phyloP scores from a whole-genome alignment of 2,329 filamentous ascomycete species.

The Lachnellula willkommii region DNA sequence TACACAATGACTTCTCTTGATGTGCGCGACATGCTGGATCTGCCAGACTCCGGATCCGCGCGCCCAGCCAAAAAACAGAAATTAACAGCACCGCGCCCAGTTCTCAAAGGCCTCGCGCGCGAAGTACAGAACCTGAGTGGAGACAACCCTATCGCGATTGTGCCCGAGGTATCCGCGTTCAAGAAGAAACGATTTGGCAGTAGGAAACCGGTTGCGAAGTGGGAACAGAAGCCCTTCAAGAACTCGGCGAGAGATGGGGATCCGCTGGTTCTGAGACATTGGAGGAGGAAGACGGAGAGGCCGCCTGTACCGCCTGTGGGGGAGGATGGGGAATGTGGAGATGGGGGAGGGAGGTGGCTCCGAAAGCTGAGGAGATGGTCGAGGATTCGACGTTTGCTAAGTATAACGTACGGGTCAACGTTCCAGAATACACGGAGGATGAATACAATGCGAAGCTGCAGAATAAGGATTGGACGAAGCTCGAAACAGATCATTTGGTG shows the following conservation, averaged over 20 bases:
- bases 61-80: conserved; percentile 72
- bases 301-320: conserved; percentile 35
- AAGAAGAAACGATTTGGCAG: conserved; percentile 53
- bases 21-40: conserved; percentile 81
- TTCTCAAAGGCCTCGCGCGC: conserved; percentile 58
- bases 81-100: conserved; percentile 52
- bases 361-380: conserved; percentile 32
- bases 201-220: conserved; percentile 52
- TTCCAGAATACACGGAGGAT: conserved; percentile 79
- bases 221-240: conserved; percentile 65
- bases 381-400: conserved; percentile 71
- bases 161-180: conserved; percentile 54
- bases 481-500: conserved; percentile 91
- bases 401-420: conserved; percentile 75
- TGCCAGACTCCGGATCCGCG: conserved; percentile 56
- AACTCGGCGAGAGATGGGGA: conserved; percentile 72
- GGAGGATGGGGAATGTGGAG: conserved; percentile 29
- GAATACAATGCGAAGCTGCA: conserved; percentile 75
- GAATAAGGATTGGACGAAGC: conserved; percentile 76
- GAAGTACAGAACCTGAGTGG: conserved; percentile 62
- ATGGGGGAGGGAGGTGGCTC: conserved; percentile 37
- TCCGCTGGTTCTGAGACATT: conserved; percentile 66
- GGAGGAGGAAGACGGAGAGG: conserved; percentile 60
- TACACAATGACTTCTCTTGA: conserved; percentile 67
- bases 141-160: conserved; percentile 62